Conservation (phyloP, 148 eudicot species). For the Pharnaceum exiguum region DNA sequence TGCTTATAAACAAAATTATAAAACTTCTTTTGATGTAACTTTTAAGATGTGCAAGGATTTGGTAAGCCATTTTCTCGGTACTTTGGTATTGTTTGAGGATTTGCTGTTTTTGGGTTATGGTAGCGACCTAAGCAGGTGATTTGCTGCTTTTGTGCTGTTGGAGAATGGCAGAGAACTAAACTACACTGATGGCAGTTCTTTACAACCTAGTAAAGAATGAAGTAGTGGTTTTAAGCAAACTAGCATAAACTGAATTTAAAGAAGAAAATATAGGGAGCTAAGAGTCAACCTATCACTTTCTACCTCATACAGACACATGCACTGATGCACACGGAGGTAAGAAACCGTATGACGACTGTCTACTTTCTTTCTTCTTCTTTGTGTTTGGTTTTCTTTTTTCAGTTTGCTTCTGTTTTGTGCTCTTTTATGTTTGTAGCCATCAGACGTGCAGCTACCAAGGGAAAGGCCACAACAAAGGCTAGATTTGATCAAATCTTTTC, state of each 20-base stretch:
- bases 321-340: conserved; percentile 13
- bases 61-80: neutral
- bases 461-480: conserved; percentile 28
- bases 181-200: conserved; percentile 6
- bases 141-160: conserved; percentile 7
- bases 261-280: conserved; percentile 19
- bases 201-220: conserved; percentile 10
- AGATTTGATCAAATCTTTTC: conserved; percentile 46
- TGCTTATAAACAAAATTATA: conserved; percentile 39
- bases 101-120: conserved; percentile 20
- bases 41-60: conserved; percentile 1
- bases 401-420: too few species aligned
- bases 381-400: conserved; percentile 3
- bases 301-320: too few species aligned
- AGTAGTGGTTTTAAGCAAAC: conserved; percentile 23
- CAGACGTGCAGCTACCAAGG: conserved; percentile 20
- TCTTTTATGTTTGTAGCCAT: conserved; percentile 19
- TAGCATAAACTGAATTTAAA: conserved; percentile 44
- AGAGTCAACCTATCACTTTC: conserved; percentile 38
- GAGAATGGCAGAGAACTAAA: neutral
- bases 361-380: conserved; percentile 28
- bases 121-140: neutral
- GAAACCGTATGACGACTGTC: conserved; percentile 57
- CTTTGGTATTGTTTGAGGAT: conserved; percentile 4
- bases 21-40: conserved; percentile 25